Conservation (phyloP, 192 early-diverging fungal species). For the Coemansia sp. region DNA sequence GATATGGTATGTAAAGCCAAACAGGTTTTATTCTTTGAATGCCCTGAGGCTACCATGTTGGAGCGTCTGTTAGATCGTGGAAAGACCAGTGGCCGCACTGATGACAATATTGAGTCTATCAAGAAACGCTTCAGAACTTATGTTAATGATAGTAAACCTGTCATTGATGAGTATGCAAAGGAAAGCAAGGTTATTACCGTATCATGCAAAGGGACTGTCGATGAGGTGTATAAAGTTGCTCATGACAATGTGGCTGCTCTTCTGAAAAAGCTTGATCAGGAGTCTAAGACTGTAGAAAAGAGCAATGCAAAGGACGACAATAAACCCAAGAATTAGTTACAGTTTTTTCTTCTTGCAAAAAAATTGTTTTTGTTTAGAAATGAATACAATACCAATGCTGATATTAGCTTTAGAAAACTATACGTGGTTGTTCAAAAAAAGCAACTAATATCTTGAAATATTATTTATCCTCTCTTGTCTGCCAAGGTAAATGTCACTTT, state of each 20-base stretch:
- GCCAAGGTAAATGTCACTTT: neutral
- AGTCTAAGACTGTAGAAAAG: neutral
- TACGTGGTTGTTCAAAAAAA: too few species aligned
- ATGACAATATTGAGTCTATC: constrained; percentile 97
- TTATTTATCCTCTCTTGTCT: neutral
- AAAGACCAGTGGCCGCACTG: constrained; percentile 87
- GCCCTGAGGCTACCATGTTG: constrained; percentile 90
- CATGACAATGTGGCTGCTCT: constrained; percentile 47
- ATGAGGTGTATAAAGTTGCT: constrained; percentile 67
- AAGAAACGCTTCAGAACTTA: constrained; percentile 91
- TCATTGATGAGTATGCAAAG: constrained; percentile 80
- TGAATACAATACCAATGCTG: too few species aligned
- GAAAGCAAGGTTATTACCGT: constrained; percentile 79
- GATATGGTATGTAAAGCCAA: constrained; percentile 72
- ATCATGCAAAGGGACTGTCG: constrained; percentile 60
- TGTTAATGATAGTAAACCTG: constrained; percentile 83
- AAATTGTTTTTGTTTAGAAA: too few species aligned
- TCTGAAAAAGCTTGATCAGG: constrained; percentile 28
- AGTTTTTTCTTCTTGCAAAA: too few species aligned
- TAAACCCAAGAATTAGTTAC: too few species aligned
- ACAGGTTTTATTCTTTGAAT: constrained; percentile 90
- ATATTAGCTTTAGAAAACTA: too few species aligned
- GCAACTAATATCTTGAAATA: too few species aligned
- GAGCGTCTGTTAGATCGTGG: constrained; percentile 90
- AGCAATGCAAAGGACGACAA: neutral